Base-by-base conservation (phyloP, 129 eudicot genomes). In the Flaveria robusta region DNA sequence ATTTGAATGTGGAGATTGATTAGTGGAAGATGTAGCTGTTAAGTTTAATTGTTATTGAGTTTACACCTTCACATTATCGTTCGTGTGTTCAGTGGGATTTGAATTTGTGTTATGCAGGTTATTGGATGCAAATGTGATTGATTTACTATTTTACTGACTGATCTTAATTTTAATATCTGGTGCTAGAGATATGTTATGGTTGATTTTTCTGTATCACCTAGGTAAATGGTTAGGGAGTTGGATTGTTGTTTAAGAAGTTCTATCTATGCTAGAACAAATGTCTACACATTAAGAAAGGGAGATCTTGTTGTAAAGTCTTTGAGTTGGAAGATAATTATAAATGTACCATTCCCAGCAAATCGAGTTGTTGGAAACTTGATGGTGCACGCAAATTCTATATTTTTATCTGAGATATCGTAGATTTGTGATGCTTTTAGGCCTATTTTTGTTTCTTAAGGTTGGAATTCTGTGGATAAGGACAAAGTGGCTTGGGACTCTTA, bases 401-500 rank as follows among this genome's bases (percentile, higher is more conserved):
- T 67, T 43, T 37, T 60, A 26, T 60, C n/a, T 63, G 62, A 60
- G 26, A 62, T 60, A 27, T 74, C 26, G 16, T 62, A 55, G 59
- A 23, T 58, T 70, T 70, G 63, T 22, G 82, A 71, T 62, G 63
- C 39, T 62, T 78, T 24, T 7, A 14, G 47, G 13, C 43, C 4
- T 77, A 26, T 47, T 71, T 37, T 12, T 31, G 71, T 37, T 41
- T 74, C 14, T 46, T 11, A 56, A 68, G 81, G 81, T 68, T 55
- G 54, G 11, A 55, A 24, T 18, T 55, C 58, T 55, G 75, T 15
- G 68, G 74, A 59, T 55, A 69, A 31, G 5, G 58, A 56, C 69
- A 77, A 37, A 56, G 70, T 50, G 63, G 81, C 70, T 69, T 77
- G 81, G 76, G 76, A 70, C 18, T 68, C 76, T 77, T 77, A 77